Evolutionary conservation across 2,329 filamentous ascomycete species (phyloP).

Genomic region (Alternaria alternata): DNA sequence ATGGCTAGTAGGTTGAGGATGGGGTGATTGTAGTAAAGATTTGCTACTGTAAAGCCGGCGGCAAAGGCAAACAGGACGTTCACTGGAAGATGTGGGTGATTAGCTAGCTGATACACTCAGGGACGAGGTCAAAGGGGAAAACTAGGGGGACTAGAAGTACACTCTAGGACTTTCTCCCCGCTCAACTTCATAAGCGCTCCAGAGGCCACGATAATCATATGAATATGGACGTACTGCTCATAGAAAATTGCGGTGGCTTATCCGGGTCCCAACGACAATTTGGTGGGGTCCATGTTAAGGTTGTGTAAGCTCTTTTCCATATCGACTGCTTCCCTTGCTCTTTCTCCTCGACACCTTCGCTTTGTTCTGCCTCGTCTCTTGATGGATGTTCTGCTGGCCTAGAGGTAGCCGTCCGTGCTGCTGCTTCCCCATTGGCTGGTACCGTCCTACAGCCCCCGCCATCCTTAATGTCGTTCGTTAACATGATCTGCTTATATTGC

Average conservation of each 20-base stretch:
- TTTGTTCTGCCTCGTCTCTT: neutral
- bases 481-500: neutral
- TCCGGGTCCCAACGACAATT: constrained; percentile 73
- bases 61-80: constrained; percentile 76
- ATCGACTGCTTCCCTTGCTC: constrained; percentile 7
- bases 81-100: constrained; percentile 43
- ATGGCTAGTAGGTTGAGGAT: constrained; percentile 77
- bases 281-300: constrained; percentile 67
- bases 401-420: neutral
- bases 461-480: neutral
- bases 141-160: no score
- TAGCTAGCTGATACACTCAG: neutral
- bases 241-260: constrained; percentile 72
- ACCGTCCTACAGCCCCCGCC: neutral
- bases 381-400: neutral
- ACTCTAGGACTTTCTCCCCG: neutral
- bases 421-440: neutral
- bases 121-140: neutral
- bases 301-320: constrained; percentile 34
- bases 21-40: constrained; percentile 83
- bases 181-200: neutral
- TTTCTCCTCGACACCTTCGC: neutral
- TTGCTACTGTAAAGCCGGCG: constrained; percentile 77
- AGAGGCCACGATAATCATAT: neutral
- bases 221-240: constrained; percentile 51